phyloP scores from a whole-genome alignment of 495 filamentous ascomycete genomes.

The Xylaria cubensis region DNA sequence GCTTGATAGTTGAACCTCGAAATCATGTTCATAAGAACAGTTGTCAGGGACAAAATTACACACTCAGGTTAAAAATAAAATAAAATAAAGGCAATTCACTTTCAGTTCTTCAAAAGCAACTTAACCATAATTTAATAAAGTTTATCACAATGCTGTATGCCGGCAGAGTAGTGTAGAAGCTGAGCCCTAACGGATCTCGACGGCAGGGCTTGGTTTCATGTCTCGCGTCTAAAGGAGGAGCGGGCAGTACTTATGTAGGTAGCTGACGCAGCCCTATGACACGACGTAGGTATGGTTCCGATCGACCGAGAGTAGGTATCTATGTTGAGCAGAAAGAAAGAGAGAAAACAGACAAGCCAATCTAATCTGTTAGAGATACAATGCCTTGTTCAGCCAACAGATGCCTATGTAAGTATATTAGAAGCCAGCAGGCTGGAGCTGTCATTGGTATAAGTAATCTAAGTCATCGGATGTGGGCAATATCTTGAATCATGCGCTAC shows the following conservation, averaged over 20 bases:
- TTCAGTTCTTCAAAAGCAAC: neutral
- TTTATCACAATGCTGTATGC: neutral
- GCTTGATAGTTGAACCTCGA: neutral
- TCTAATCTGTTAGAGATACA: neutral
- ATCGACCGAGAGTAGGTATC: neutral
- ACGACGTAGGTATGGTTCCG: neutral
- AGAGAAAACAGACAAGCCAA: neutral
- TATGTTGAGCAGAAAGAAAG: neutral
- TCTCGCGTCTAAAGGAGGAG: neutral
- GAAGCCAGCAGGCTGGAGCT: neutral
- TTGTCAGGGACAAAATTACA: neutral
- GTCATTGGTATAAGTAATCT: neutral
- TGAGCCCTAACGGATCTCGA: neutral
- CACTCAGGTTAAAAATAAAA: no score
- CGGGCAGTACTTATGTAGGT: neutral
- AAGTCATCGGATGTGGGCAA: neutral
- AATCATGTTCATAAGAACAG: neutral
- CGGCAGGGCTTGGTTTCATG: neutral
- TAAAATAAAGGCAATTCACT: neutral
- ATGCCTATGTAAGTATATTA: neutral
- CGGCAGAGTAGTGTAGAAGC: neutral
- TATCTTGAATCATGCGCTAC: slow-evolving; percentile 12
- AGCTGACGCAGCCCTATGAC: slow-evolving; percentile 13
- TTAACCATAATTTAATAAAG: neutral
- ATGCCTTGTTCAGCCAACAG: neutral